phyloP scores from a whole-genome alignment of 2,329 filamentous ascomycete genomes.

The Aspergillus sp. region DNA sequence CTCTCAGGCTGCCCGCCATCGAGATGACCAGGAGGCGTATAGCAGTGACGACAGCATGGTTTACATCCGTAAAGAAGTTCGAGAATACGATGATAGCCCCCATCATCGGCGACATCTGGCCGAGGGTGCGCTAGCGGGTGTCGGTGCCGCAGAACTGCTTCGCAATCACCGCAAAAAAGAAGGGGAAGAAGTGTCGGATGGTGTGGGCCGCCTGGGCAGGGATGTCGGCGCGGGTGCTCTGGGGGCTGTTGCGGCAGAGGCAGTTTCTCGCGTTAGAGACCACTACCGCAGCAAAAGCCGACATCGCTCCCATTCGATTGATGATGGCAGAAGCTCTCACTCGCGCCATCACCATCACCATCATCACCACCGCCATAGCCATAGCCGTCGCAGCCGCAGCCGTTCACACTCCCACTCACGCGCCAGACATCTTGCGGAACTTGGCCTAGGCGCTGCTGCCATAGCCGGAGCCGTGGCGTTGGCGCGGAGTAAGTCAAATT shows the following conservation, averaged over 20 bases:
- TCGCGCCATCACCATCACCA: conserved; percentile 35
- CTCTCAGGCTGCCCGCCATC: conserved; percentile 50
- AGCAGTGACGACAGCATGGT: conserved; percentile 64
- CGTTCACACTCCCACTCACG: conserved; percentile 52
- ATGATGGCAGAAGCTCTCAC: conserved; percentile 41
- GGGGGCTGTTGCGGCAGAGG: conserved; percentile 63
- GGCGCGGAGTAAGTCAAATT: conserved; percentile 56
- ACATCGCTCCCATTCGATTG: conserved; percentile 43
- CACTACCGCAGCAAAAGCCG: conserved; percentile 51
- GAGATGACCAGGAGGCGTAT: conserved; percentile 46
- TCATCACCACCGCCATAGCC: conserved; percentile 31
- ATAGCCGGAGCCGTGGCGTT: conserved; percentile 62
- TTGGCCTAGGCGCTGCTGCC: conserved; percentile 58
- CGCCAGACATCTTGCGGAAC: conserved; percentile 55
- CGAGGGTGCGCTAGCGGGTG: conserved; percentile 62
- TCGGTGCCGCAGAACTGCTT: conserved; percentile 62
- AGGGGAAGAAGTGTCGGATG: conserved; percentile 56
- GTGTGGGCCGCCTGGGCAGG: conserved; percentile 50
- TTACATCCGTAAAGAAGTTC: conserved; percentile 56
- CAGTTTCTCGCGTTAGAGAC: conserved; percentile 53
- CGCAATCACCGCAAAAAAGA: conserved; percentile 60
- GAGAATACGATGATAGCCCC: conserved; percentile 47
- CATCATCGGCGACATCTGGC: conserved; percentile 60
- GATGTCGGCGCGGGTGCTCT: conserved; percentile 62
- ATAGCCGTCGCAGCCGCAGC: conserved; percentile 40